Conservation (phyloP, 192 early-diverging fungal genomes). For the Backusella tarrabulga region DNA sequence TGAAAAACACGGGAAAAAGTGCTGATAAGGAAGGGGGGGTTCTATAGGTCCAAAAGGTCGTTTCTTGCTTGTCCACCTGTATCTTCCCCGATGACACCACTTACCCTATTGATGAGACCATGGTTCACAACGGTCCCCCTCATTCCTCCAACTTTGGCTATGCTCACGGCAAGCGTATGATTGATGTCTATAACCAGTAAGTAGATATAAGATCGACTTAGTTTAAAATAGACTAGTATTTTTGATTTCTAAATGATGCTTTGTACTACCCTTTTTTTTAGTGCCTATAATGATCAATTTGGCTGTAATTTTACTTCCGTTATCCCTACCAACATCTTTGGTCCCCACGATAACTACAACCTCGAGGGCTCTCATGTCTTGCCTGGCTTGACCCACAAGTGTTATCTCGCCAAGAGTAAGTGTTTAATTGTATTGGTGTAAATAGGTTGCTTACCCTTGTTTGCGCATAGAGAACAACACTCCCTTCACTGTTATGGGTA, state of each 20-base stretch:
- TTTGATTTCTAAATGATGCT: background rate
- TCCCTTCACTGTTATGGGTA: constrained; percentile 74
- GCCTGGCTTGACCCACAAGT: constrained; percentile 80
- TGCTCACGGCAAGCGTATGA: constrained; percentile 81
- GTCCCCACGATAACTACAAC: constrained; percentile 78
- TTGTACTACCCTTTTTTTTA: constrained; percentile 25
- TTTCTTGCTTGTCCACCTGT: constrained; percentile 84
- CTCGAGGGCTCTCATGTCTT: constrained; percentile 80
- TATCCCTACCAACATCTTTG: constrained; percentile 83
- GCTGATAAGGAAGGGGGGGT: background rate
- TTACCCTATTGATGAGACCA: constrained; percentile 84
- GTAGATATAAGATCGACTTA: background rate
- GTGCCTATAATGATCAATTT: constrained; percentile 76
- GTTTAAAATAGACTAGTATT: constrained; percentile 8
- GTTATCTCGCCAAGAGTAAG: constrained; percentile 75
- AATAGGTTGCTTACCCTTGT: background rate
- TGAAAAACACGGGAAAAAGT: background rate
- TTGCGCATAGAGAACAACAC: constrained; percentile 55
- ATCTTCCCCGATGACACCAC: constrained; percentile 83
- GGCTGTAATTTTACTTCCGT: constrained; percentile 78
- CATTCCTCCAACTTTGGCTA: constrained; percentile 83
- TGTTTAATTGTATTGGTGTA: background rate
- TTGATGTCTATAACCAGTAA: constrained; percentile 80
- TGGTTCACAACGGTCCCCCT: constrained; percentile 81
- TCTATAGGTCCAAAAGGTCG: constrained; percentile 71